Evolutionary conservation across 768 basidiomycete genomes (phyloP).

Genomic region (Lactarius hatsudake): DNA sequence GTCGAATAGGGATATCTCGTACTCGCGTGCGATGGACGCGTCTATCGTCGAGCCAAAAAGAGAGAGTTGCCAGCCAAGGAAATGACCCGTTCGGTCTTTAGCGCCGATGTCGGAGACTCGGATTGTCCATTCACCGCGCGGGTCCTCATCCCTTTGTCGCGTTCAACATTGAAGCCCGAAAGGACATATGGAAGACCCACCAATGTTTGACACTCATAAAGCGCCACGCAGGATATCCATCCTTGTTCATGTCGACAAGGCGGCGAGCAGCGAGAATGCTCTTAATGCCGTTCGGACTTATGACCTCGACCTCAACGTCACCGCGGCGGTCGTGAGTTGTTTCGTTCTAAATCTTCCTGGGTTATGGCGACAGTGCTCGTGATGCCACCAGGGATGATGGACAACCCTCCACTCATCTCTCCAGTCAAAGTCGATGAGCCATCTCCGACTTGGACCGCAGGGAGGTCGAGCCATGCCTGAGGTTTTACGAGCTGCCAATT

Average conservation of each 20-base stretch:
- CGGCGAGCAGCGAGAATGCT: conserved; percentile 81
- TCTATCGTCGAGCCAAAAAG: conserved; percentile 90
- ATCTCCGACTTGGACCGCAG: conserved; percentile 62
- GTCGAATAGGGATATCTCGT: conserved; percentile 55
- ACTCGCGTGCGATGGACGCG: conserved; percentile 58
- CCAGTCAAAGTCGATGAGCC: conserved; percentile 55
- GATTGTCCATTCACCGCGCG: conserved; percentile 88
- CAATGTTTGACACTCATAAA: conserved; percentile 99
- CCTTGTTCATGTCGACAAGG: conserved; percentile 54
- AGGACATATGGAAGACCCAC: conserved; percentile 45
- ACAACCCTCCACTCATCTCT: conserved; percentile 59
- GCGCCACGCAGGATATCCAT: conserved; percentile 92
- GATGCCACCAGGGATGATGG: conserved; percentile 65
- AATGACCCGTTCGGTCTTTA: conserved; percentile 52
- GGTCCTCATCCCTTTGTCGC: conserved; percentile 79
- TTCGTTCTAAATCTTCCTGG: conserved; percentile 56
- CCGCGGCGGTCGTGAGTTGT: conserved; percentile 84
- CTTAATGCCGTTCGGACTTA: conserved; percentile 80
- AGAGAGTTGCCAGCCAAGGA: conserved; percentile 89
- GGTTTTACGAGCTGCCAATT: conserved; percentile 88
- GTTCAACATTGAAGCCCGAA: conserved; percentile 24
- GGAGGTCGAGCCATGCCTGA: conserved; percentile 84
- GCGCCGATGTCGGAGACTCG: conserved; percentile 77
- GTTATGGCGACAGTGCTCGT: conserved; percentile 63
- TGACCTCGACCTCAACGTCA: conserved; percentile 88